Percentiles rank a stretch among this genome's conserved stretches.
Evolutionary conservation across 2,329 filamentous ascomycete genomes (phyloP).

Genomic region (Annulohypoxylon truncatum): DNA sequence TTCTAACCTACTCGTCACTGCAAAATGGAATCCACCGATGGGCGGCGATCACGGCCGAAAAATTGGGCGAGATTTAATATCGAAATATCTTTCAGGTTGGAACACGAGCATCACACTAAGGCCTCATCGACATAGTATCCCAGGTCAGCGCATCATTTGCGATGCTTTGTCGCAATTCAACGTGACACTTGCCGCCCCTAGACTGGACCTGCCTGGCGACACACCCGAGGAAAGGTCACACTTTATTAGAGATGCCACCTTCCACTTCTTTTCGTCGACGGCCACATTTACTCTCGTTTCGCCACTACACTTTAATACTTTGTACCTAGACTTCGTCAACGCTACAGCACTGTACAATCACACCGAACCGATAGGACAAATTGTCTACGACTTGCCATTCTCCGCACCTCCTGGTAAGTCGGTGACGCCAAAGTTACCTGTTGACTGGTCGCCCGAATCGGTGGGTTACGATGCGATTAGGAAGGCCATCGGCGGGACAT

Average conservation of each 20-base stretch:
- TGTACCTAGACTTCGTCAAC: conserved; percentile 83
- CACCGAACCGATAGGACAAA: conserved; percentile 80
- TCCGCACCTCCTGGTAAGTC: conserved; percentile 79
- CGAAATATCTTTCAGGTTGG: conserved; percentile 86
- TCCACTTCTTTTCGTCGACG: conserved; percentile 88
- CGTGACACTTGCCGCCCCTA: conserved; percentile 78
- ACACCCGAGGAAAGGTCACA: conserved; percentile 62
- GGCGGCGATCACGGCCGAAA: conserved; percentile 70
- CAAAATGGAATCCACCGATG: conserved; percentile 78
- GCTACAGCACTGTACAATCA: conserved; percentile 89
- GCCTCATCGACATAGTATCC: conserved; percentile 78
- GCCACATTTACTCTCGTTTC: conserved; percentile 87
- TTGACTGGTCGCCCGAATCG: conserved; percentile 79
- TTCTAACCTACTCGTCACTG: conserved; percentile 72
- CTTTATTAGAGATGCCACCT: conserved; percentile 87
- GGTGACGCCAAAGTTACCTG: conserved; percentile 80
- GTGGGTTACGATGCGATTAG: conserved; percentile 86
- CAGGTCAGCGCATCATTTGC: conserved; percentile 77
- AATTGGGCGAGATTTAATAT: conserved; percentile 79
- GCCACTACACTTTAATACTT: conserved; percentile 76
- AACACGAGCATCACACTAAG: conserved; percentile 84
- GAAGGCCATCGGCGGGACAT: conserved; percentile 80
- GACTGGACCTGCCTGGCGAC: conserved; percentile 67
- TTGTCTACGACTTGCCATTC: conserved; percentile 80
- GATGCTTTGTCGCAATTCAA: conserved; percentile 77